Percentiles rank a stretch among this genome's conserved stretches.
These are phyloP conservation scores for Phytophthora colocasiae DNA, from an alignment of 352 stramenopile genomes.

Conservation along the genomic window DNA sequence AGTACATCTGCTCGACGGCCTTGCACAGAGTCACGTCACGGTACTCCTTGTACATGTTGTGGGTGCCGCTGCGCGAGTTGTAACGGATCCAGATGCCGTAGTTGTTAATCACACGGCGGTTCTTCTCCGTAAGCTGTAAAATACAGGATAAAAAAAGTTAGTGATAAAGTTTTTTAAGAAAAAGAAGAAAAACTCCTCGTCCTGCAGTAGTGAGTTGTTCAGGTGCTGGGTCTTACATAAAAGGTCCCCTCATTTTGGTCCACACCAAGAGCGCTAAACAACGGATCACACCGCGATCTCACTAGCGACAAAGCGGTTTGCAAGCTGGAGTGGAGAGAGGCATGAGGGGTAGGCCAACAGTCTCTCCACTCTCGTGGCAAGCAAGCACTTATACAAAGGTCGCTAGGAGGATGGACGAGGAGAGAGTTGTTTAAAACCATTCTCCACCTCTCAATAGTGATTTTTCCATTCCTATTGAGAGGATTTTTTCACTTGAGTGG, in stretches of 20 bases:
- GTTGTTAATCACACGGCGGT: conserved; percentile 98
- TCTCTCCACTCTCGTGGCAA: conserved; percentile 83
- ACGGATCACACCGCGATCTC: conserved; percentile 77
- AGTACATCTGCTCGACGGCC: conserved; percentile 98
- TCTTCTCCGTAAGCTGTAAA: conserved; percentile 97
- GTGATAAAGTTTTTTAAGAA: neutral
- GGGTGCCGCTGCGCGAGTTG: conserved; percentile 98
- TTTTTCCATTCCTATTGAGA: conserved; percentile 11
- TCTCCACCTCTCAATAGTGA: conserved; percentile 22
- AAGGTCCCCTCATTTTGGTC: conserved; percentile 36
- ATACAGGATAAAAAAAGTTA: conserved; percentile 21
- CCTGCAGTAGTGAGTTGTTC: conserved; percentile 28
- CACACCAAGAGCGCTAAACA: conserved; percentile 65
- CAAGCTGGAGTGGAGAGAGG: conserved; percentile 80
- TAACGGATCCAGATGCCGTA: conserved; percentile 99
- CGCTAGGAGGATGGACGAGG: conserved; percentile 56
- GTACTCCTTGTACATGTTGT: conserved; percentile 99
- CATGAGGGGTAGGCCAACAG: conserved; percentile 21
- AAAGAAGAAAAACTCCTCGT: conserved; percentile 10
- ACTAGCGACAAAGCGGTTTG: conserved; percentile 82
- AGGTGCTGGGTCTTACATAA: conserved; percentile 35
- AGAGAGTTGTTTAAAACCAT: neutral
- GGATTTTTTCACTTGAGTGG: conserved; percentile 13
- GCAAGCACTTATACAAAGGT: conserved; percentile 72
- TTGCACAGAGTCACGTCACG: conserved; percentile 97